Evolutionary conservation across 1,284 basidiomycete genomes (phyloP).

Genomic region (Coniophora puteana): DNA sequence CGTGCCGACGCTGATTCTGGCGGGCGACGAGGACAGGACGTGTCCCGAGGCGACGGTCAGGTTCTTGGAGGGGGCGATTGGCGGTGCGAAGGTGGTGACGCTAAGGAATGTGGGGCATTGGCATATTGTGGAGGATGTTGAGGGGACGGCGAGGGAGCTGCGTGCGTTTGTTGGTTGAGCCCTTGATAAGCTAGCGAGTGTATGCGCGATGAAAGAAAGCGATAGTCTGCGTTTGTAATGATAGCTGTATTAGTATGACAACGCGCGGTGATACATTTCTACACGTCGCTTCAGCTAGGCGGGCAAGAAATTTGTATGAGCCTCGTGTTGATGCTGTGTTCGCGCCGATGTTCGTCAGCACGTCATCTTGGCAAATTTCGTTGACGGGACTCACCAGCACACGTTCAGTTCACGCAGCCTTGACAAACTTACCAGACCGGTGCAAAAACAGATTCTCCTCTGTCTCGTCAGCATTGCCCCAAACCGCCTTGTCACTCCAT

Average conservation of each 20-base stretch:
- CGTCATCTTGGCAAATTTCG: too few relatives aligned
- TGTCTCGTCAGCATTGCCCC: slow-evolving; percentile 41
- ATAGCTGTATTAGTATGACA: too few relatives aligned
- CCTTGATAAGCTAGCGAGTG: neutral
- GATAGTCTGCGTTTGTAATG: too few relatives aligned
- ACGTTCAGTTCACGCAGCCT: slow-evolving; percentile 19
- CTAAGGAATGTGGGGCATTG: slow-evolving; percentile 3
- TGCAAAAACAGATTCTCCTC: slow-evolving; percentile 58
- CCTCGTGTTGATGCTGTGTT: too few relatives aligned
- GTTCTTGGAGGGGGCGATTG: neutral
- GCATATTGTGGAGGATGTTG: neutral
- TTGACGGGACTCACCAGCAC: too few relatives aligned
- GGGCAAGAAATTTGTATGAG: too few relatives aligned
- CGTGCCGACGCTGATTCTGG: slow-evolving; percentile 7
- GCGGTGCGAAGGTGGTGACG: slow-evolving; percentile 1
- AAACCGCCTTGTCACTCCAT: slow-evolving; percentile 36
- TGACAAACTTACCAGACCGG: slow-evolving; percentile 49
- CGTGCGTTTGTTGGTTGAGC: neutral
- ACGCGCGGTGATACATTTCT: too few relatives aligned
- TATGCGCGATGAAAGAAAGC: too few relatives aligned
- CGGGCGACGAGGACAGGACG: slow-evolving; percentile 9
- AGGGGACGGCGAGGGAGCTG: neutral
- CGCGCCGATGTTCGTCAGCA: too few relatives aligned
- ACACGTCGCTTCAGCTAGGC: too few relatives aligned
- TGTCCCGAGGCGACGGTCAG: slow-evolving; percentile 5